A percentile compares a stretch with the other conserved stretches of the same genome.
Conservation (phyloP, 1,139 yeast genomes). For the Kluyveromyces sp. region DNA sequence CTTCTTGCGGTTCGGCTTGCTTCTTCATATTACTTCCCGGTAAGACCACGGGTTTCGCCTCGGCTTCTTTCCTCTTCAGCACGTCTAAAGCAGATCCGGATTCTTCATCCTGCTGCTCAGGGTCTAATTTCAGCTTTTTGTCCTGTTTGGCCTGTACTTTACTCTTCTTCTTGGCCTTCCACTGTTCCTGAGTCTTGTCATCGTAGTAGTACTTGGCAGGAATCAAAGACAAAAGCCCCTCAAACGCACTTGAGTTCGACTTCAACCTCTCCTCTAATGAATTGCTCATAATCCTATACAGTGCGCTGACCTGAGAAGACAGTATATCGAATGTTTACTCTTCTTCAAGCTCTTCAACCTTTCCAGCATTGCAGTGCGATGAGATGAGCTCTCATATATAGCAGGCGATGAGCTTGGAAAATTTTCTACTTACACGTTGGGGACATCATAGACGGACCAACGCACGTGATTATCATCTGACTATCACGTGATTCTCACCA, state of each 20-base stretch:
- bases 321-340: too few species aligned
- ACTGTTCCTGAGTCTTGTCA: conserved; percentile 69
- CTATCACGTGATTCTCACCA: too few species aligned
- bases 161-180: conserved; percentile 77
- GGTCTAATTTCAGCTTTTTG: conserved; percentile 71
- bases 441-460: too few species aligned
- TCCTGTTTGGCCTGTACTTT: conserved; percentile 58
- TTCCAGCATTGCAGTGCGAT: neutral
- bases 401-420: neutral
- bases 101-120: conserved; percentile 45
- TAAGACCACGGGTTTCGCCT: conserved; percentile 52
- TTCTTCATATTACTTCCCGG: conserved; percentile 38
- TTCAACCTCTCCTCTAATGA: conserved; percentile 63
- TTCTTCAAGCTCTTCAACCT: conserved; percentile 27
- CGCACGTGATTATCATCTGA: too few species aligned
- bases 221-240: conserved; percentile 80
- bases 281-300: conserved; percentile 23
- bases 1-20: conserved; percentile 34
- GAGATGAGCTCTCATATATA: neutral
- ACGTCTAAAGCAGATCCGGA: conserved; percentile 65
- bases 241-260: conserved; percentile 81
- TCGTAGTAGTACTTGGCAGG: conserved; percentile 91
- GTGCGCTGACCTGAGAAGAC: too few species aligned
- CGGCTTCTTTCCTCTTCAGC: conserved; percentile 47
- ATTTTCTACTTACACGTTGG: too few species aligned